Evolutionary conservation across 768 basidiomycete genomes (phyloP), one percentile per base, ranked within the genome.

Genomic region (Cyathus striatus): DNA sequence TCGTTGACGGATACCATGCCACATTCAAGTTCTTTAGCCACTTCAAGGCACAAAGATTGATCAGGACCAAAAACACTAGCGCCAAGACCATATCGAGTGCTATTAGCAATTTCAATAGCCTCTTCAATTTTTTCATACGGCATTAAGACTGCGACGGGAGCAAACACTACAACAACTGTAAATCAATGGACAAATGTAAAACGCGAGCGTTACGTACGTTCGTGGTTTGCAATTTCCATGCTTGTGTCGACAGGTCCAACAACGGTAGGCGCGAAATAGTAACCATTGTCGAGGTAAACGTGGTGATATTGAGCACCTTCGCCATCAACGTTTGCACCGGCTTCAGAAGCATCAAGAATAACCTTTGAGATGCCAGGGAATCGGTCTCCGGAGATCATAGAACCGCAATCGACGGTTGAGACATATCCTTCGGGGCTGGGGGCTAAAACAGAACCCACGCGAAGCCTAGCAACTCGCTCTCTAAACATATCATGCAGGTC

Each of bases 1-100:
- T 98, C 96, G 53, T 98, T 98, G 48, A 96, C 74, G 16, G 93
- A 84, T 3, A 98, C 95, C 96, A 99, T 98, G 36, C 95, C 95
- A 53, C 91, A 94, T 41, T 95, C 81, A 40, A 99, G 68, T 38
- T 71, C 67, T 51, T 81, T 81, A 22, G 93, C 93, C 17, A 98
- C 85, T 38, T 83, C 69, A 41, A 90, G 51, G 55, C 90, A 92
- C 33, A 86, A 68, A 30, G 76, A 74, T 59, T 86, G 85, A 56
- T 89, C 80, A 7, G 85, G 85, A 6, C 96, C 96, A 58, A 94
- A 99, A 16, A 99, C 90, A 42, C 89, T 90, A 2, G 94, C 92
- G 16, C 94, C 95, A 22, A 99, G 81, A 10, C 89, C 94, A 59
- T 88, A 98, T 17, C 76, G 73, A 1, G 92, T 94, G 16, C 77